phyloP scores from a whole-genome alignment of 805 yeast genomes.

The Hermanozyma aechmeae region DNA sequence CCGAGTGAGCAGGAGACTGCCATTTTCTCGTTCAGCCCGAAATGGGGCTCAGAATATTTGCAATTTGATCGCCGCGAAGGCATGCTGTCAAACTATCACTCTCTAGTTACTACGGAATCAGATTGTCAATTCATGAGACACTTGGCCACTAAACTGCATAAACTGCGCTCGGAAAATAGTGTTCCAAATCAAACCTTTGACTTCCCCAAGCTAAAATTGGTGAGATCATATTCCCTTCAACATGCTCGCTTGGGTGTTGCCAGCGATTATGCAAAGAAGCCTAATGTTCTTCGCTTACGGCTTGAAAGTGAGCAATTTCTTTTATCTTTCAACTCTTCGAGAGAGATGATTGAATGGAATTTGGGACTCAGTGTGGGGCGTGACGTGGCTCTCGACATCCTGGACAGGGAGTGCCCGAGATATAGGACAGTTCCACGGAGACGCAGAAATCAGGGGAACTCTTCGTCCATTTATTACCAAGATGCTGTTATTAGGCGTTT shows the following conservation, averaged over 20 bases:
- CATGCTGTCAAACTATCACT: conserved; percentile 13
- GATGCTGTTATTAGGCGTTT: conserved; percentile 4
- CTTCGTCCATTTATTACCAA: background rate
- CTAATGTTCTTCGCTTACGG: conserved; percentile 63
- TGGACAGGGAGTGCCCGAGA: conserved; percentile 60
- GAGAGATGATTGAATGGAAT: conserved; percentile 73
- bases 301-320: conserved; percentile 79
- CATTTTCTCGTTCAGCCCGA: background rate
- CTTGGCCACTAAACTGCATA: conserved; percentile 1
- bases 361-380: conserved; percentile 63
- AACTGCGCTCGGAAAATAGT: background rate
- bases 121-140: conserved; percentile 6
- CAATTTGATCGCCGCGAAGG: background rate
- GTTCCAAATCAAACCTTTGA: background rate
- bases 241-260: conserved; percentile 81
- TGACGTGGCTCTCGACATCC: conserved; percentile 71
- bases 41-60: background rate
- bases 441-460: conserved; percentile 34
- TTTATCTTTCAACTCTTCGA: conserved; percentile 51
- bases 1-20: conserved; percentile 12
- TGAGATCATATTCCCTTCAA: conserved; percentile 73
- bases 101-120: conserved; percentile 5
- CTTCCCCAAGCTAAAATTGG: conserved; percentile 12
- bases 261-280: conserved; percentile 65
- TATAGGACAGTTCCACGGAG: conserved; percentile 78